Evolutionary conservation across 1,284 basidiomycete genomes (phyloP), one percentile per base, ranked within the genome.

Genomic region (Tilletia walkeri): DNA sequence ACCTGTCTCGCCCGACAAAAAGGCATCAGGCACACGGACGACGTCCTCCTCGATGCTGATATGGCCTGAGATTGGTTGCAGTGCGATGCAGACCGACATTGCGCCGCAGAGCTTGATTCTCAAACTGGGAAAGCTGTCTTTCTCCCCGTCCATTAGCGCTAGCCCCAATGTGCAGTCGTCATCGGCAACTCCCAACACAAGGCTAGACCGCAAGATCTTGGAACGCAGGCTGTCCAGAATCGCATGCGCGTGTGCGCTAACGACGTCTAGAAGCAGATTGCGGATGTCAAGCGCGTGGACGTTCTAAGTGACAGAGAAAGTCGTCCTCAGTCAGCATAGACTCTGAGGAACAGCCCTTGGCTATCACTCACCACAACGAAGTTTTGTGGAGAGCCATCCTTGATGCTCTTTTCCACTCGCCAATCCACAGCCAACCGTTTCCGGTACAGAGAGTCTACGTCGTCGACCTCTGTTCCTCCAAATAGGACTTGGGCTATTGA

Each of bases 41-140:
- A 38, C 38, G 14, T 63, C 38, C 36, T 63, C 59, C 59, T 63
- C 59, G n/a, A 63, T 63, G 3, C 30, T 63, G 59, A 63, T 39
- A 6, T 38, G 59, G 1, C 78, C 78, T 0, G 75, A 75, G 20
- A 76, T 71, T 0, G 73, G 56, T 39, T 80, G 74, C 36, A 80
- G 56, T 30, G 69, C 68, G 38, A 79, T 68, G n/a, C 24, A 20
- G 36, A 73, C 16, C 34, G 45, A 10, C 38, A 73, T 34, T 3
- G 47, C 9, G 1, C 48, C 66, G 36, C 59, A 61, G 24, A 70
- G 69, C 38, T 39, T 36, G 54, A 73, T 34, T n/a, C 18, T 38
- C 9, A 63, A 34, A 6, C 38, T 16, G 7, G 59, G 59, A 2
- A 39, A 16, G 5, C 18, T 18, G 12, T 63, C 59, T 39, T 63